Conservation (phyloP, 257 asterid genomes). For the Solanum ahanhuiri region DNA sequence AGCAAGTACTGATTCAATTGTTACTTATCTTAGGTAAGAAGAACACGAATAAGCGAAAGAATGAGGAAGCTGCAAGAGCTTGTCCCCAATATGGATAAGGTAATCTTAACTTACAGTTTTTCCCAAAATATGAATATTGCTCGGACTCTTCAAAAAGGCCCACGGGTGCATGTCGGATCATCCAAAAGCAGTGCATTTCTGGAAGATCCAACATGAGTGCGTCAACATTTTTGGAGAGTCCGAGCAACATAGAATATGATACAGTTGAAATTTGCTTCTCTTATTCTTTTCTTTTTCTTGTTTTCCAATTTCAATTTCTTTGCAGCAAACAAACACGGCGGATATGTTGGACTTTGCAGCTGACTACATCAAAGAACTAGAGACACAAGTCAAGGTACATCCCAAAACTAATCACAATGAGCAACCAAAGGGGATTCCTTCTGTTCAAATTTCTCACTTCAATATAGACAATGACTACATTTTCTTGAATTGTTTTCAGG, state of each 20-base stretch:
- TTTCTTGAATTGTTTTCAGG: slow-evolving; percentile 16
- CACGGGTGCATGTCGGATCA: neutral
- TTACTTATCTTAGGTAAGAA: slow-evolving; percentile 40
- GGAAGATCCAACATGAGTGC: neutral
- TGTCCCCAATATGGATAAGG: slow-evolving; percentile 92
- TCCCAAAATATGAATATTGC: neutral
- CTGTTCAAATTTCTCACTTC: neutral
- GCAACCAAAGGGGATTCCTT: neutral
- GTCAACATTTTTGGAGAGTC: neutral
- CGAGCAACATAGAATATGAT: neutral
- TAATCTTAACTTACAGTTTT: neutral
- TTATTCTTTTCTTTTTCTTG: neutral
- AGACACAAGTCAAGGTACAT: slow-evolving; percentile 55
- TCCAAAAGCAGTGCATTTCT: neutral
- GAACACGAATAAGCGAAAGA: slow-evolving; percentile 70
- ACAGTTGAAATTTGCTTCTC: neutral
- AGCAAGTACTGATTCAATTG: neutral
- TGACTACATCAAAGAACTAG: slow-evolving; percentile 86
- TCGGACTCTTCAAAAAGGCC: neutral
- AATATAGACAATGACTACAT: neutral
- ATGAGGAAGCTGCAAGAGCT: slow-evolving; percentile 84
- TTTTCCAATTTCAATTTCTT: neutral
- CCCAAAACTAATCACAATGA: neutral
- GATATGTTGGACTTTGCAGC: slow-evolving; percentile 95
- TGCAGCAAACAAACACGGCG: slow-evolving; percentile 83